Evolutionary conservation across 768 basidiomycete genomes (phyloP).

Genomic region (Fomitopsis pulvina): DNA sequence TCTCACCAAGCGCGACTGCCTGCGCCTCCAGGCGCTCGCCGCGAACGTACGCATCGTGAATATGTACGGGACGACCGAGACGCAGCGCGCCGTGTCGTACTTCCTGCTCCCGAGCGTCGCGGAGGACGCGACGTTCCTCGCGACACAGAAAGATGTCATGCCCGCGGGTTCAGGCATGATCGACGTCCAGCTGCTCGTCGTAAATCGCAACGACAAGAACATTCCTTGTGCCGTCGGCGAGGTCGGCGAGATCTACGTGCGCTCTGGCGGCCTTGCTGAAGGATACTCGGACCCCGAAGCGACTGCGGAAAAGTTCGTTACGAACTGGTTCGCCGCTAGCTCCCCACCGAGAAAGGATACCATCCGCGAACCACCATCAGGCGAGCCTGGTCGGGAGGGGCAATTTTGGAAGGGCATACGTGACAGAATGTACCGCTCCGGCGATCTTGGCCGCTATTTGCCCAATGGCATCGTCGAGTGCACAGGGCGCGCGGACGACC

Average conservation of each 20-base stretch:
- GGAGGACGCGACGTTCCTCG: constrained; percentile 83
- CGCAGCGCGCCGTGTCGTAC: constrained; percentile 97
- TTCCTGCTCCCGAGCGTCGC: constrained; percentile 85
- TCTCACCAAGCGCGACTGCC: constrained; percentile 95
- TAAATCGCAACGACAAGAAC: constrained; percentile 82
- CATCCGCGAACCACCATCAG: constrained; percentile 51
- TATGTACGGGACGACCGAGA: constrained; percentile 99
- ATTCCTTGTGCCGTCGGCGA: constrained; percentile 91
- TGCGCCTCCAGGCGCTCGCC: constrained; percentile 88
- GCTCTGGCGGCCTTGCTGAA: constrained; percentile 92
- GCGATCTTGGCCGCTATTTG: constrained; percentile 91
- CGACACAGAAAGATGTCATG: constrained; percentile 95
- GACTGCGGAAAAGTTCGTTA: constrained; percentile 86
- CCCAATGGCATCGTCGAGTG: constrained; percentile 94
- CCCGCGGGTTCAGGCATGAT: constrained; percentile 97
- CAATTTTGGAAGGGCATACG: constrained; percentile 91
- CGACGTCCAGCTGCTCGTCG: constrained; percentile 94
- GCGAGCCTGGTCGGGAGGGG: constrained; percentile 57
- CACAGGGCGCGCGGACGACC: constrained; percentile 94
- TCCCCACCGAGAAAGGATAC: constrained; percentile 57
- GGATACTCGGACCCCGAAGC: constrained; percentile 85
- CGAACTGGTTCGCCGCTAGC: constrained; percentile 78
- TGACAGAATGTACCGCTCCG: constrained; percentile 96
- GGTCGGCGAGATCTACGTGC: constrained; percentile 97
- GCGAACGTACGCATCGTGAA: constrained; percentile 92